Evolutionary conservation across 73 alveolate species (phyloP), one percentile per base, ranked within the genome.

Genomic region (Tetrahymena elliotti): DNA sequence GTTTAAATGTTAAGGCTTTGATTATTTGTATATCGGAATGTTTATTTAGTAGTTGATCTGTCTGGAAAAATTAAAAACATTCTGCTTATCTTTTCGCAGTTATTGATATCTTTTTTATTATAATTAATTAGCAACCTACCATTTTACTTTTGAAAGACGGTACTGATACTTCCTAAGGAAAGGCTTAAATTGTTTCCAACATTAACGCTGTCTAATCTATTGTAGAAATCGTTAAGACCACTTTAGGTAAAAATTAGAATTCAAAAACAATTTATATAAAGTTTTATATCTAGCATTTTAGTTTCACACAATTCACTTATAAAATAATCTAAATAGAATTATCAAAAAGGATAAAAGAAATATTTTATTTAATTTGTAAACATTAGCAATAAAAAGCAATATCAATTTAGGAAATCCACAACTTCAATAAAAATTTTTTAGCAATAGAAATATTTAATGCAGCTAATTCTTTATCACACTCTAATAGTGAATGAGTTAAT

Each of bases 201-300:
- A 97, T 97, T 53, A 97, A 98, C 84, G 99, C 99, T 41, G 96
- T 99, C 93, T 97, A 94, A 84, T 98, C 99, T 83, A 97, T 98
- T 35, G 99, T 98, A 16, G 99, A 98, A 84, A 98, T 98, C 24
- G 97, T 98, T 82, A 97, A 95, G 95, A 97, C 99, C 41, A 98
- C 99, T 27, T 97, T 98, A 24, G 88, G 88, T 68, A 68, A 31
- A 68, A 68, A 18, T 68, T 68, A 68, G 96, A 47, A 47, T 47
- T 47, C 6, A 47, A 8, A 47, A 8, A 12, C 82, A 15, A 47
- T 12, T 47, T 47, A 47, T 12, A 47, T 27, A 47, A 47, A 47
- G 20, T 22, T 13, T 47, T 47, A 47, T n/a, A n/a, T n/a, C n/a
- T n/a, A n/a, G n/a, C n/a, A n/a, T n/a, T n/a, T n/a, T n/a, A n/a